These are phyloP conservation scores for Pleurozium schreberi DNA, from an alignment of 225 moss, liverwort and hornwort species.

Conservation along the genomic window DNA sequence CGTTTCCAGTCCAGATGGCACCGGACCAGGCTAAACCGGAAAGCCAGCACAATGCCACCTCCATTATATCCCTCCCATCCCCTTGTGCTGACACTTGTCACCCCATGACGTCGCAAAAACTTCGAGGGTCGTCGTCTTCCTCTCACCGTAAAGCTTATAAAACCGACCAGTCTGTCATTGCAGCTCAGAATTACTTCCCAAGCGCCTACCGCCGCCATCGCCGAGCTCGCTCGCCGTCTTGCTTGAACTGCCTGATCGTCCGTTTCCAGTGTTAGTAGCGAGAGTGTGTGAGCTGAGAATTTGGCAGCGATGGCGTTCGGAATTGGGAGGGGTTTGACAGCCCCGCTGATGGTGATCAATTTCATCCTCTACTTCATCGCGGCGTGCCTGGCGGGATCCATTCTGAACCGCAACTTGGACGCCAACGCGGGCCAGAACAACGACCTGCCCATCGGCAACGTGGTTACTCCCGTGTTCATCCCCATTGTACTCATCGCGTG, in stretches of 20 bases:
- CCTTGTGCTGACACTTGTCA: not conserved
- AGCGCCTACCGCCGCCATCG: no score
- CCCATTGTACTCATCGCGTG: not conserved
- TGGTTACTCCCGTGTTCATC: not conserved
- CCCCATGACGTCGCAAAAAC: not conserved
- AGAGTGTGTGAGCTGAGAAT: not conserved
- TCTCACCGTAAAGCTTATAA: not conserved
- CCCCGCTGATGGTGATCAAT: conserved; percentile 12
- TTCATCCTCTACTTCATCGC: conserved; percentile 12
- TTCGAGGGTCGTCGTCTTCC: not conserved
- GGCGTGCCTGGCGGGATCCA: conserved; percentile 17
- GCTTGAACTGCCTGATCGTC: not conserved
- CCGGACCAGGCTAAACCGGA: not conserved
- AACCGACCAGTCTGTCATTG: not conserved
- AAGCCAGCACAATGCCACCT: not conserved
- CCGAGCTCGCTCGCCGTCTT: not conserved
- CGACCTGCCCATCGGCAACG: not conserved
- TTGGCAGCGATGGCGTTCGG: conserved; percentile 22
- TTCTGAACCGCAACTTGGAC: conserved; percentile 20
- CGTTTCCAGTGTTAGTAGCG: not conserved
- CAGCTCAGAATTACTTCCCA: not conserved
- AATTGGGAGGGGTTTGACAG: not conserved
- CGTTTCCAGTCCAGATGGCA: not conserved
- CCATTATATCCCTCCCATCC: not conserved
- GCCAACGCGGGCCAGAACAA: not conserved